Evolutionary conservation across 106 monocot genomes (phyloP), one percentile per base, ranked within the genome.

Genomic region (Dioscorea zingiberensis): DNA sequence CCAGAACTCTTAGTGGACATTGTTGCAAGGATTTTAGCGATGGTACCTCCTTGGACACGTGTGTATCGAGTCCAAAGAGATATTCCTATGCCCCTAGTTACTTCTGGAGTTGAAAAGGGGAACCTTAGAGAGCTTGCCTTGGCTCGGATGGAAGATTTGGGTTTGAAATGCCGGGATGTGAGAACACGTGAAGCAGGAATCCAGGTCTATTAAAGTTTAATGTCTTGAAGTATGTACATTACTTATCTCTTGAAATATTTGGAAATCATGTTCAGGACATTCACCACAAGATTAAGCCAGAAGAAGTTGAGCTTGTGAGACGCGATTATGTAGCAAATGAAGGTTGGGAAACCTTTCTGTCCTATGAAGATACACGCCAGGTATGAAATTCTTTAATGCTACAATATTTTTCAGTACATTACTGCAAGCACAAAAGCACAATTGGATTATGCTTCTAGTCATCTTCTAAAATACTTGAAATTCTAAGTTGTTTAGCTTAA

Each of bases 11-110:
- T 98, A 16, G 98, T 98, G n/a, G 98, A 98, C 68, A 86, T 98
- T 57, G 63, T 98, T 60, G 98, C 98, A 16, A 88, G 93, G 77
- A 98, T 98, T 57, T 66, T 98, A 61, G 89, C 98, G 3, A 75
- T 98, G 89, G 98, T 98, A 32, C 98, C 98, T 24, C 98, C 98
- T 46, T 98, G 98, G 98, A 98, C 98, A 15, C 92, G 98, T 59
- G 93, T 98, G 47, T 98, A 98, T 67, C 74, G 98, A 80, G 98
- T 98, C 44, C 98, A 98, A 74, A 83, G 98, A 53, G 98, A 98
- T 80, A 98, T 98, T 55, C 98, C 98, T 28, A 98, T 98, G 98
- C 98, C 98, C 3, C 77, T 98, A n/a, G 98, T 98, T 64, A 86
- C 93, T 21, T 92, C 98, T 60, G 98, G 98, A 65, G 98, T 98